A percentile compares a stretch with the other conserved stretches of the same genome.
These are phyloP conservation scores for Tremella yokohamensis DNA, from an alignment of 768 basidiomycete species.

Conservation along the genomic window DNA sequence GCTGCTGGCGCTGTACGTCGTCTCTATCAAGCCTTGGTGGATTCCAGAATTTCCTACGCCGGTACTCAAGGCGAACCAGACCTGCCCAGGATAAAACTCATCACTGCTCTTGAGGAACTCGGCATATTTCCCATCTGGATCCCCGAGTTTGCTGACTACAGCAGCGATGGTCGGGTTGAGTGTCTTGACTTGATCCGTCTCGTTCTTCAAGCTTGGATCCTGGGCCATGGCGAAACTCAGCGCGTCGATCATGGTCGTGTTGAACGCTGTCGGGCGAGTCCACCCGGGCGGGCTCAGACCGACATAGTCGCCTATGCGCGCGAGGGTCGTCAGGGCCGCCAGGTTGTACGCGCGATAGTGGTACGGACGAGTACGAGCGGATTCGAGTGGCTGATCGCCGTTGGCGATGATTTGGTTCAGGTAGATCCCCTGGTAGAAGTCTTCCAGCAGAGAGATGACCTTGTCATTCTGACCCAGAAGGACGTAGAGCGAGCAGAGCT, in stretches of 20 bases:
- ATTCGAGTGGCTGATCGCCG: constrained; percentile 66
- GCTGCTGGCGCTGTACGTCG: constrained; percentile 6
- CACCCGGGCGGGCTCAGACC: constrained; percentile 53
- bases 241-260: constrained; percentile 60
- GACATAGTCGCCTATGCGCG: constrained; percentile 59
- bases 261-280: constrained; percentile 55
- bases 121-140: constrained; percentile 59
- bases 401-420: constrained; percentile 58
- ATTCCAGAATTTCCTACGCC: constrained; percentile 9
- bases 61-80: constrained; percentile 10
- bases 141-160: constrained; percentile 62
- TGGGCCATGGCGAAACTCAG: constrained; percentile 58
- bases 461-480: constrained; percentile 58
- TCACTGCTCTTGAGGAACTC: constrained; percentile 51
- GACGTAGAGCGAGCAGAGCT: constrained; percentile 60
- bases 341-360: constrained; percentile 69
- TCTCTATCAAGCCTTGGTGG: constrained; percentile 8
- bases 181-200: constrained; percentile 48
- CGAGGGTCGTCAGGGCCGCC: constrained; percentile 63
- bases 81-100: constrained; percentile 18
- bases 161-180: constrained; percentile 62
- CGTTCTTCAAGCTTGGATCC: constrained; percentile 54
- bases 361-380: constrained; percentile 61
- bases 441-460: constrained; percentile 55
- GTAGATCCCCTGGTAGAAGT: constrained; percentile 59